Evolutionary conservation across 2,329 filamentous ascomycete genomes (phyloP).

Genomic region (Aspergillus floridensis): DNA sequence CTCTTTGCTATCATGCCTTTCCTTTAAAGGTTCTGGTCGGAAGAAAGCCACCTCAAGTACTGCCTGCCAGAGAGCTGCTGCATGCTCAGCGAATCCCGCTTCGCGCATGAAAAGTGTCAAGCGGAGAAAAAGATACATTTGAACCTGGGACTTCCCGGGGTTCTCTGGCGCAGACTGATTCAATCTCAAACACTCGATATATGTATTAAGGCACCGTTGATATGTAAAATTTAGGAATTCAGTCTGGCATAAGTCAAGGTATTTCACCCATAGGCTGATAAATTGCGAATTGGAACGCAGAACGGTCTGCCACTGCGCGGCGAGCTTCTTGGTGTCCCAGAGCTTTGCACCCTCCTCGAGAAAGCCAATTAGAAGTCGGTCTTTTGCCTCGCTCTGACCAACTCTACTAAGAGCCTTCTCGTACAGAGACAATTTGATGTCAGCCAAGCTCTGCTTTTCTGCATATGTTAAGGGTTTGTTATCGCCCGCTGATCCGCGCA

Average conservation of each 20-base stretch:
- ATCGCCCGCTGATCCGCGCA: constrained; percentile 46
- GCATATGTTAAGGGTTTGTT: constrained; percentile 51
- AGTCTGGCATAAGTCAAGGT: constrained; percentile 69
- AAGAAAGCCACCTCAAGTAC: constrained; percentile 70
- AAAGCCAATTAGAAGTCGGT: constrained; percentile 63
- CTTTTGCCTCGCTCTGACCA: constrained; percentile 47
- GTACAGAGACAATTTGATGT: constrained; percentile 77
- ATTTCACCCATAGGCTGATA: constrained; percentile 68
- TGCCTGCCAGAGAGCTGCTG: constrained; percentile 79
- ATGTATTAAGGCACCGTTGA: constrained; percentile 61
- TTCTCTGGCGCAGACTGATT: constrained; percentile 24
- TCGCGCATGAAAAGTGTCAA: constrained; percentile 72
- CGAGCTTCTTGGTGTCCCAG: constrained; percentile 65
- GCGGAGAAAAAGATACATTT: constrained; percentile 71
- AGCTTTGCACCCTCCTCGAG: constrained; percentile 72
- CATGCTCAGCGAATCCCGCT: constrained; percentile 73
- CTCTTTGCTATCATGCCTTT: constrained; percentile 8
- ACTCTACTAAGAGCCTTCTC: constrained; percentile 69
- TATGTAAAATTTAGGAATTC: constrained; percentile 66
- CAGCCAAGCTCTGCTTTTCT: constrained; percentile 67
- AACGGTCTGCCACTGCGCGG: constrained; percentile 64
- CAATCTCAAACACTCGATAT: constrained; percentile 56
- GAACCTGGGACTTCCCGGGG: constrained; percentile 36
- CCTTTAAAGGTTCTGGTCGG: constrained; percentile 44
- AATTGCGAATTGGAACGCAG: constrained; percentile 56